These are phyloP conservation scores for Iberis amara DNA, from an alignment of 441 rosid species.

Conservation along the genomic window DNA sequence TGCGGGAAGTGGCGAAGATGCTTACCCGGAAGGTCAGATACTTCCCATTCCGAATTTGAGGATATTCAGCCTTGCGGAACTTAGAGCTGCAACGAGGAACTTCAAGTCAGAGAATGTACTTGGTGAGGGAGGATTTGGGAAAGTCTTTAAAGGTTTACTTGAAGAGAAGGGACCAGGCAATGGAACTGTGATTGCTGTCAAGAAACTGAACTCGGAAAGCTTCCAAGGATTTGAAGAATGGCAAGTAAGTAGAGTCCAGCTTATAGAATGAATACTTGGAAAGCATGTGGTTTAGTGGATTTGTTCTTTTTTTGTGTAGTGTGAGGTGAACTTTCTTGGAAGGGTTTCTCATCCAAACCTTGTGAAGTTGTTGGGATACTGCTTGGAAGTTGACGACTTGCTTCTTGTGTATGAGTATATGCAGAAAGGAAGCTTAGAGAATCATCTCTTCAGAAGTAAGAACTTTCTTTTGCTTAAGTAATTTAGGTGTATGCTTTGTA, in stretches of 20 bases:
- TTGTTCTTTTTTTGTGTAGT: constrained; percentile 38
- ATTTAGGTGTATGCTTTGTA: background rate
- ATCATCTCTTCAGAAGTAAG: constrained; percentile 88
- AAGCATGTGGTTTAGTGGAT: background rate
- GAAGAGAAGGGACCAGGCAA: constrained; percentile 58
- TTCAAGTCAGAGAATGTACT: constrained; percentile 69
- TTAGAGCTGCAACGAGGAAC: constrained; percentile 61
- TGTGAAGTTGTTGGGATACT: constrained; percentile 73
- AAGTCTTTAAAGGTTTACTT: constrained; percentile 89
- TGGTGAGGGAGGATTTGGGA: constrained; percentile 94
- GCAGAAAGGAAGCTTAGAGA: constrained; percentile 93
- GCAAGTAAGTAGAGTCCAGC: constrained; percentile 52
- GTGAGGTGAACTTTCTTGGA: constrained; percentile 77
- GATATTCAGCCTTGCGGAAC: constrained; percentile 60
- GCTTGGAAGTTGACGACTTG: constrained; percentile 69
- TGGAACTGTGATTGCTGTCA: constrained; percentile 71
- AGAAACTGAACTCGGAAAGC: constrained; percentile 80
- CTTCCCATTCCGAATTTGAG: constrained; percentile 64
- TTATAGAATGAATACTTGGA: background rate
- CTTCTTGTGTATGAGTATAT: constrained; percentile 81
- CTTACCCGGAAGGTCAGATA: constrained; percentile 55
- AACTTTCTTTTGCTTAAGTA: constrained; percentile 1
- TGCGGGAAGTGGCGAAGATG: constrained; percentile 41
- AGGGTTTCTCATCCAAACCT: constrained; percentile 80
- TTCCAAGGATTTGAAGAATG: constrained; percentile 82